A percentile compares a stretch with the other conserved stretches of the same genome.
phyloP scores from a whole-genome alignment of 768 basidiomycete genomes.

The Russula compacta region DNA sequence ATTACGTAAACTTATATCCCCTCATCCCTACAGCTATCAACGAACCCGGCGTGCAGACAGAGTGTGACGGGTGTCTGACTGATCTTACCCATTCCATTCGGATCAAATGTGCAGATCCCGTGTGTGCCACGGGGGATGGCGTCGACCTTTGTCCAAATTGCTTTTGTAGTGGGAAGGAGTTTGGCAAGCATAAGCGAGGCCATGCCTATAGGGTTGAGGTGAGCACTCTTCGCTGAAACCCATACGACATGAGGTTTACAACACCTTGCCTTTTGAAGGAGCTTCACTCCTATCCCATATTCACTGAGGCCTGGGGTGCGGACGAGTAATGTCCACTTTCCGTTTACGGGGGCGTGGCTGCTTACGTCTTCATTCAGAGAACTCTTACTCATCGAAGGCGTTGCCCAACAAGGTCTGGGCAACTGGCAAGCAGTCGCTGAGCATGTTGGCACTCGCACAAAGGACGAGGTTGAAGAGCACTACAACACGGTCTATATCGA shows the following conservation, averaged over 20 bases:
- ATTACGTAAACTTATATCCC: constrained; percentile 23
- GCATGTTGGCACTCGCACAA: constrained; percentile 88
- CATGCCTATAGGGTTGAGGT: constrained; percentile 93
- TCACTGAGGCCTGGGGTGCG: constrained; percentile 92
- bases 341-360: neutral
- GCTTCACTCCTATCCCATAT: constrained; percentile 94
- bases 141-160: constrained; percentile 91
- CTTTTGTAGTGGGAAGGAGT: constrained; percentile 88
- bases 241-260: constrained; percentile 11
- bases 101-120: constrained; percentile 87
- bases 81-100: constrained; percentile 96
- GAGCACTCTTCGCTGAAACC: constrained; percentile 20
- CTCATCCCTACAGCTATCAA: constrained; percentile 44
- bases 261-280: constrained; percentile 42
- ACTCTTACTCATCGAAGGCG: constrained; percentile 79
- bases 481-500: constrained; percentile 76
- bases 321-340: constrained; percentile 61
- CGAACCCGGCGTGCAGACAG: constrained; percentile 75
- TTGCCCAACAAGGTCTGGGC: constrained; percentile 79
- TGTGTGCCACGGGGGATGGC: constrained; percentile 65
- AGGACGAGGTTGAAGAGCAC: constrained; percentile 88
- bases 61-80: constrained; percentile 74
- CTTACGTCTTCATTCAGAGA: constrained; percentile 46
- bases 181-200: constrained; percentile 70
- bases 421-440: constrained; percentile 97